A percentile compares a stretch with the other conserved stretches of the same genome.
Evolutionary conservation across 352 stramenopile species (phyloP).

Genomic region (Pythium insidiosum): DNA sequence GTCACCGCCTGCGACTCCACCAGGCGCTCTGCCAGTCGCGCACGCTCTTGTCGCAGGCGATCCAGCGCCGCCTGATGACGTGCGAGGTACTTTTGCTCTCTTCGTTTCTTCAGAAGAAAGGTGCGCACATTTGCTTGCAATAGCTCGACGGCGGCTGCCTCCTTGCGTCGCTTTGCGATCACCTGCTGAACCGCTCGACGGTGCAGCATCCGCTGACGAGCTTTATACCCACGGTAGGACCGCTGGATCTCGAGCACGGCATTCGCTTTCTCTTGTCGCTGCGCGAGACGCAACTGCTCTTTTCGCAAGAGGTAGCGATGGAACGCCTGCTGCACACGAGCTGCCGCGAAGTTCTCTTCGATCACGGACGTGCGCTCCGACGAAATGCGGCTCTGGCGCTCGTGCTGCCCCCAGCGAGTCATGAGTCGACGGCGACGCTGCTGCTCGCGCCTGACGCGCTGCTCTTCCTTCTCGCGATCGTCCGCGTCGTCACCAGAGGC

Average conservation of each 20-base stretch:
- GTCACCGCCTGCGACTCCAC: no score
- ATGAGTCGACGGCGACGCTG: constrained; percentile 3
- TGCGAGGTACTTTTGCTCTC: no score
- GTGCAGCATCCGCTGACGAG: constrained; percentile 38
- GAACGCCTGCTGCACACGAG: constrained; percentile 40
- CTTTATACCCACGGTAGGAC: constrained; percentile 48
- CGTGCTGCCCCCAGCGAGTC: no score
- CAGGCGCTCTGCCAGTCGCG: no score
- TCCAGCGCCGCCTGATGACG: no score
- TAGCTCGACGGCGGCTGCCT: constrained; percentile 26
- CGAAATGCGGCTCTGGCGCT: background rate
- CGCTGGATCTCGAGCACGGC: constrained; percentile 59
- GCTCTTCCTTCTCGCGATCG: constrained; percentile 14
- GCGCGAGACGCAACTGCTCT: constrained; percentile 31
- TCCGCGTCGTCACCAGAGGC: constrained; percentile 19
- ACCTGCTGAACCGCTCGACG: constrained; percentile 49
- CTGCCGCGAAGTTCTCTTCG: constrained; percentile 42
- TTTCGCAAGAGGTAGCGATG: constrained; percentile 52
- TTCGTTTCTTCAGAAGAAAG: constrained; percentile 25
- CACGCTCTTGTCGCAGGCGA: no score
- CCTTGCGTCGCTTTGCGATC: constrained; percentile 22
- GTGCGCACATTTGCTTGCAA: constrained; percentile 44
- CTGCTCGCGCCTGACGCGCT: constrained; percentile 2
- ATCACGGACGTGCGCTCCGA: constrained; percentile 21
- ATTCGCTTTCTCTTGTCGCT: constrained; percentile 37